phyloP scores from a whole-genome alignment of 1,284 basidiomycete species.

The Sphaerobolus stellatus region DNA sequence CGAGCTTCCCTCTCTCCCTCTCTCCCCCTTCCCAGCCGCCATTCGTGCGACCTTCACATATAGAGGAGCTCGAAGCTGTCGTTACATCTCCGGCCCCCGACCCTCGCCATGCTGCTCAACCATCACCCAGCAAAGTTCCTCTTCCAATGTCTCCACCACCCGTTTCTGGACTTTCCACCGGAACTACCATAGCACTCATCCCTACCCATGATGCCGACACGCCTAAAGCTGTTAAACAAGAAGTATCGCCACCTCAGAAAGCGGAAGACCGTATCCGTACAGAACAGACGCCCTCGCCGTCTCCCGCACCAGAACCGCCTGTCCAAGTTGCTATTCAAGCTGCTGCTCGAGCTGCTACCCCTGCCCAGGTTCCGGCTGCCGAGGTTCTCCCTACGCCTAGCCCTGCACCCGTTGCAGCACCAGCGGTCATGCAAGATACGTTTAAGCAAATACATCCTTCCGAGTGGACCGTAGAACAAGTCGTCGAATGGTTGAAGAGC shows the following conservation, averaged over 20 bases:
- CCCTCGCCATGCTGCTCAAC: not conserved
- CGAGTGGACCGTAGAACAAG: slow-evolving; percentile 88
- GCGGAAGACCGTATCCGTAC: not conserved
- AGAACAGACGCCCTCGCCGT: not conserved
- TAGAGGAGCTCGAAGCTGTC: not conserved
- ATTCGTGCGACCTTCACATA: too few relatives aligned
- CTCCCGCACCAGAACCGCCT: not conserved
- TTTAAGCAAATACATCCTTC: slow-evolving; percentile 44
- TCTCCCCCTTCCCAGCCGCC: slow-evolving; percentile 5
- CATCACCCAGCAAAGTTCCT: not conserved
- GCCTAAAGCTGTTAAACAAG: too few relatives aligned
- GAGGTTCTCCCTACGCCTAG: too few relatives aligned
- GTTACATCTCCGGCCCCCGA: not conserved
- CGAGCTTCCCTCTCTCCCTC: not conserved
- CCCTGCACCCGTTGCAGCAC: not conserved
- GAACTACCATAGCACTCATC: not conserved
- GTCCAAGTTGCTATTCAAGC: not conserved
- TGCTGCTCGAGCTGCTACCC: too few relatives aligned
- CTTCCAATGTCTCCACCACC: not conserved
- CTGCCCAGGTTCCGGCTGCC: too few relatives aligned
- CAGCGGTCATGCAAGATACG: not conserved
- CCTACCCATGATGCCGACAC: not conserved
- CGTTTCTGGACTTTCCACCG: too few relatives aligned
- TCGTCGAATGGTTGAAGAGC: slow-evolving; percentile 83
- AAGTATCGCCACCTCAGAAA: too few relatives aligned